Percentiles rank a stretch among this genome's conserved stretches.
phyloP scores from a whole-genome alignment of 768 basidiomycete species.

The Boletus tomentosulus region DNA sequence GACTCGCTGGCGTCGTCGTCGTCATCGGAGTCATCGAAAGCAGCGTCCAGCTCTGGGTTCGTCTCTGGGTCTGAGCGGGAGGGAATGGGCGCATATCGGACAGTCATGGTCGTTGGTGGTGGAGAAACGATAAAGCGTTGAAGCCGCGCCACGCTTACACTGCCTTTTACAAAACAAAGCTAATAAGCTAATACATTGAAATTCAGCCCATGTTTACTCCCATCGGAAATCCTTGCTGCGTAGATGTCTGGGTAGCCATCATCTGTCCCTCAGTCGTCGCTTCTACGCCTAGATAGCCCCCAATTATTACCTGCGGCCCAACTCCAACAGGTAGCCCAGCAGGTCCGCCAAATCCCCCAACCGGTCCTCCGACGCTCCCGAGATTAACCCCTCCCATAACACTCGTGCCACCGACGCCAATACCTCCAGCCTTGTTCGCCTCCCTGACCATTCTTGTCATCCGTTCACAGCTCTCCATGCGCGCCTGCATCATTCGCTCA shows the following conservation, averaged over 20 bases:
- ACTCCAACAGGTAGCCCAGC: constrained; percentile 20
- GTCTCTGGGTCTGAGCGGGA: constrained; percentile 45
- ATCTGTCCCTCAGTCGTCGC: constrained; percentile 11
- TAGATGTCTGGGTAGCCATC: constrained; percentile 9
- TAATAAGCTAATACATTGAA: background rate
- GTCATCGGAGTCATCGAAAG: constrained; percentile 78
- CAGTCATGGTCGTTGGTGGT: constrained; percentile 38
- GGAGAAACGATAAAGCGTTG: background rate
- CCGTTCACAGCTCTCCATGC: constrained; percentile 73
- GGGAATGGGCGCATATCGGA: constrained; percentile 67
- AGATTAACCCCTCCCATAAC: constrained; percentile 7
- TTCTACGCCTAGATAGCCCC: constrained; percentile 11
- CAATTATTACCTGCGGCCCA: constrained; percentile 20
- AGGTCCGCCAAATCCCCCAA: constrained; percentile 29
- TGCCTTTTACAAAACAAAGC: constrained; percentile 4
- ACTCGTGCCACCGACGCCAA: constrained; percentile 6
- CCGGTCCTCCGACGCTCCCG: constrained; percentile 27
- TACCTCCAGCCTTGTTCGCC: constrained; percentile 23
- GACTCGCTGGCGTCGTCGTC: constrained; percentile 49
- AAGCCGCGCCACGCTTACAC: background rate
- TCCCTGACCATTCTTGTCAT: constrained; percentile 51
- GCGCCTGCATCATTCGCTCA: constrained; percentile 66
- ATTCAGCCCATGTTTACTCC: background rate
- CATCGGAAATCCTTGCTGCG: constrained; percentile 25
- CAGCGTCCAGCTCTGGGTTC: constrained; percentile 75